phyloP scores from a whole-genome alignment of 1,284 basidiomycete species.

The Cutaneotrichosporon sp. region DNA sequence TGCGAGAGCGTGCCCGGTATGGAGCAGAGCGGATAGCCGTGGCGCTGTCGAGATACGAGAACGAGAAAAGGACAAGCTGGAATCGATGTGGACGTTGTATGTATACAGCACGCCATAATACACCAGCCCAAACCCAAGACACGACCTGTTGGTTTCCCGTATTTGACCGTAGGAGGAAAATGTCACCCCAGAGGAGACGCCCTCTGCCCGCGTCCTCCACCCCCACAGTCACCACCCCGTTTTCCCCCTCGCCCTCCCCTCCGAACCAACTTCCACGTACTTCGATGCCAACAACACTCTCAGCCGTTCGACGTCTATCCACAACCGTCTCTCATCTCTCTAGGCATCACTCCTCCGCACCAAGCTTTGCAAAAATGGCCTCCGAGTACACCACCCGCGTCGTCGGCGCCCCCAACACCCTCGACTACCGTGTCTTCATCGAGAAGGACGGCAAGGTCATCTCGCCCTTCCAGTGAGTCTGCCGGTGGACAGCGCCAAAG shows the following conservation, averaged over 20 bases:
- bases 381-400: slow-evolving; percentile 19
- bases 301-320: slow-evolving; percentile 14
- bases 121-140: too few species aligned
- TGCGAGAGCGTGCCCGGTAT: too few species aligned
- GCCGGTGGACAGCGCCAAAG: neutral
- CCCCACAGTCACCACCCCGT: neutral
- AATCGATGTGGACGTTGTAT: too few species aligned
- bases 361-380: slow-evolving; percentile 12
- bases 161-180: too few species aligned
- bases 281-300: slow-evolving; percentile 3
- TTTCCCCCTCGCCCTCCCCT: neutral
- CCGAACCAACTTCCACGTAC: neutral
- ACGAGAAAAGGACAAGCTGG: too few species aligned
- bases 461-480: slow-evolving; percentile 72
- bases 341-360: slow-evolving; percentile 3
- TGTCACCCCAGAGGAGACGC: too few species aligned
- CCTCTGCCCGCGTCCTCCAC: too few species aligned
- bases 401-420: slow-evolving; percentile 23
- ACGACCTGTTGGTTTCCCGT: too few species aligned
- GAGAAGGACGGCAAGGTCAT: slow-evolving; percentile 81
- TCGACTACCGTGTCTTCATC: slow-evolving; percentile 91
- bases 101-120: too few species aligned
- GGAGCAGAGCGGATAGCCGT: too few species aligned
- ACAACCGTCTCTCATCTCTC: slow-evolving; percentile 18
- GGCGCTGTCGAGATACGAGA: too few species aligned